phyloP scores from a whole-genome alignment of 768 basidiomycete genomes.

The Rhodocollybia butyracea region DNA sequence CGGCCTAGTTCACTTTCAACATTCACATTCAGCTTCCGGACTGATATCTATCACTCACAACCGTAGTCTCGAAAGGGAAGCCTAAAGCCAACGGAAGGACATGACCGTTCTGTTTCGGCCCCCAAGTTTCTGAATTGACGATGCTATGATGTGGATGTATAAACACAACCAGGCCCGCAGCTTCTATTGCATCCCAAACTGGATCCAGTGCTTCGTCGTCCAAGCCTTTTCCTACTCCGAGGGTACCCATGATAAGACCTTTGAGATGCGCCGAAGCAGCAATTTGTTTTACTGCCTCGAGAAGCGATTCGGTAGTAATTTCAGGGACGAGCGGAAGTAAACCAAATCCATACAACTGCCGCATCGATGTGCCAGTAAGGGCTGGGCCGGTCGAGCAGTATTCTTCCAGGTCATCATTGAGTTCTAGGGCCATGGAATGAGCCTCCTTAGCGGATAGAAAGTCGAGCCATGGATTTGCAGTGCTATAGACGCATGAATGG shows the following conservation, averaged over 20 bases:
- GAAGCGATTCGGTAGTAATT: constrained; percentile 49
- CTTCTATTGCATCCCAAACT: constrained; percentile 76
- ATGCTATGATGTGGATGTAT: constrained; percentile 88
- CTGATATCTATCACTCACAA: constrained; percentile 43
- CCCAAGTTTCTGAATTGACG: constrained; percentile 69
- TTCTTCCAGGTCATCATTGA: constrained; percentile 75
- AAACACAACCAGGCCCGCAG: constrained; percentile 71
- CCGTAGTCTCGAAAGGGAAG: constrained; percentile 89
- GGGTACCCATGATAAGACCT: constrained; percentile 79
- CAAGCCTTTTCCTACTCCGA: constrained; percentile 72
- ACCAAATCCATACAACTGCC: constrained; percentile 80
- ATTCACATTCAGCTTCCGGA: background rate
- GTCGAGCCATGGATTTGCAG: constrained; percentile 92
- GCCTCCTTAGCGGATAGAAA: constrained; percentile 74
- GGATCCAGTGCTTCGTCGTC: constrained; percentile 79
- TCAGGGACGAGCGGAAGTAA: constrained; percentile 78
- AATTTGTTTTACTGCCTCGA: constrained; percentile 68
- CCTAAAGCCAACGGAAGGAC: constrained; percentile 85
- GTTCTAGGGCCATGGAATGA: constrained; percentile 54
- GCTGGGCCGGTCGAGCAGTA: constrained; percentile 71
- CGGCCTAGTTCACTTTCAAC: constrained; percentile 59
- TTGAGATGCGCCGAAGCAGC: constrained; percentile 61
- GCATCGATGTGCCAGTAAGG: constrained; percentile 36
- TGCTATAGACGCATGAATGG: constrained; percentile 35
- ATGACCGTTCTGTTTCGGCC: constrained; percentile 77